Evolutionary conservation across 2,329 filamentous ascomycete species (phyloP), one percentile per base, ranked within the genome.

Genomic region (Alternaria panax): DNA sequence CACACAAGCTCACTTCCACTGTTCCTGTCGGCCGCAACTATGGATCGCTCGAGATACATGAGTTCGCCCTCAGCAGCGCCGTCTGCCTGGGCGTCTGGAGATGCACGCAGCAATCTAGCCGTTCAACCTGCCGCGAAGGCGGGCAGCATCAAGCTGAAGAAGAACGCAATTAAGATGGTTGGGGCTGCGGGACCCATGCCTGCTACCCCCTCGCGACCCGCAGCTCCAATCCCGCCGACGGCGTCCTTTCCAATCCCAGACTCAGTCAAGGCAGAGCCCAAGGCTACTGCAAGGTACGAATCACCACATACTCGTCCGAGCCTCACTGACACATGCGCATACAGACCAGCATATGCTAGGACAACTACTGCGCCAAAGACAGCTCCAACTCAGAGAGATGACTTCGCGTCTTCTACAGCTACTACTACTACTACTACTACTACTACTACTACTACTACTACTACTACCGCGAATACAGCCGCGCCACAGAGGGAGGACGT

Each of bases 131-230:
- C 67, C 1, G 57, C 64, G 5, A 50, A 53, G 8, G 7, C 59
- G 1, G 54, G 63, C 22, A 62, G 47, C 5, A 43, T 75, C 36
- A 72, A 63, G 51, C 59, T 75, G n/a, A 75, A 75, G 60, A 77
- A 74, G 59, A 55, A 59, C 1, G 63, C 69, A 0, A 70, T 75
- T 54, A 73, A 70, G 60, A 65, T 75, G 1, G 68, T 72, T 7
- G 41, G 67, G 16, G 54, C 65, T 30, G 66, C 68, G 32, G 47
- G 47, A 4, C 36, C 69, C 46, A 20, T 28, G n/a, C 43, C 30
- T 32, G 7, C 20, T 20, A 14, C 30, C 12, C n/a, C 28, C 9
- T 48, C 45, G 9, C 45, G 30, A 27, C 12, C 52, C n/a, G 32
- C 43, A 40, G 7, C 41, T n/a, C 46, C 51, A 16, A 32, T 43